Evolutionary conservation across 306 rosid species (phyloP).

Genomic region (Prinsepia uniflora): DNA sequence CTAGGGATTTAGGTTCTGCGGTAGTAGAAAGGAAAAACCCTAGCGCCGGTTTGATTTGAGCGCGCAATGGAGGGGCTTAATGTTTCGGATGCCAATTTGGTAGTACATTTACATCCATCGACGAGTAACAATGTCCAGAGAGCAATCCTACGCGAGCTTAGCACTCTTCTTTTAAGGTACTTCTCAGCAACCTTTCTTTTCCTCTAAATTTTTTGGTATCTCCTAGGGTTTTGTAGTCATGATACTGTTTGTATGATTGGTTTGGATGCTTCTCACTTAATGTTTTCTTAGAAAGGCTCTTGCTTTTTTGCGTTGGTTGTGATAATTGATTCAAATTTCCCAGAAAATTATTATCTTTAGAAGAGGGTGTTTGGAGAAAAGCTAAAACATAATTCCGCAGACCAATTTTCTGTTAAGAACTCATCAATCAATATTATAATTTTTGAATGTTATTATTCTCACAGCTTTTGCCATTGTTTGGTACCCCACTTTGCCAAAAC

Average conservation of each 20-base stretch:
- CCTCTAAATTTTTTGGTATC: not conserved
- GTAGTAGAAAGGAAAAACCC: not conserved
- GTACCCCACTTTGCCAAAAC: not conserved
- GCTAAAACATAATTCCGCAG: too few species aligned
- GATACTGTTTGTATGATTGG: not conserved
- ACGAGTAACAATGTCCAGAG: constrained; percentile 36
- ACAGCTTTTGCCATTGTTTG: not conserved
- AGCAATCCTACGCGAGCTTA: constrained; percentile 10
- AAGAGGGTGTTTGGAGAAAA: not conserved
- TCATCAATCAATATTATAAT: not conserved
- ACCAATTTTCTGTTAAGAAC: too few species aligned
- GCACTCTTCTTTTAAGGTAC: constrained; percentile 43
- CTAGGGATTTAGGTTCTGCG: constrained; percentile 16
- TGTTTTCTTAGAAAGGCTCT: not conserved
- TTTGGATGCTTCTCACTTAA: not conserved
- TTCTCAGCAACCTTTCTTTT: not conserved
- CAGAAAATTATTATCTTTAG: not conserved
- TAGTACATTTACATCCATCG: constrained; percentile 61
- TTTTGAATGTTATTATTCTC: not conserved
- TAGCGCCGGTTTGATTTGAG: not conserved
- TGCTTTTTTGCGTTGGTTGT: not conserved
- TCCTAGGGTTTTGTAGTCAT: not conserved
- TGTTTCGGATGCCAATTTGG: constrained; percentile 60
- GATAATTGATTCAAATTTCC: not conserved
- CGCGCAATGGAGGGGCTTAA: constrained; percentile 69